Conservation (phyloP, 78 protist species). For the Polysphondylium violaceum region DNA sequence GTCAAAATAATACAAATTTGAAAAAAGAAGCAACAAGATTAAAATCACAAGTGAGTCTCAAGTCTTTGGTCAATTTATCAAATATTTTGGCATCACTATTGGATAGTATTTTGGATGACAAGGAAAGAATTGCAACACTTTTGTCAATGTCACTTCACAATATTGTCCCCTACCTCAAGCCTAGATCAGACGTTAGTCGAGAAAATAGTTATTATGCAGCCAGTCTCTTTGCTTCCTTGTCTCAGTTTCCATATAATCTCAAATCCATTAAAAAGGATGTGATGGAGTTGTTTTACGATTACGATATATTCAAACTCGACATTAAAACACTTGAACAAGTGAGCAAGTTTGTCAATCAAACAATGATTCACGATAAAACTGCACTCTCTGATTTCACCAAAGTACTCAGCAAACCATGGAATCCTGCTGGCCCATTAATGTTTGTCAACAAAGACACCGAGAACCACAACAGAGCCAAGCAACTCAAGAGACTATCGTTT, state of each 20-base stretch:
- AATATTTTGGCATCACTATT: conserved; percentile 31
- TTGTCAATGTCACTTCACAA: conserved; percentile 41
- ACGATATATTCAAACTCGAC: conserved; percentile 39
- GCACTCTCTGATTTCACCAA: conserved; percentile 72
- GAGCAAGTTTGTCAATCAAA: conserved; percentile 53
- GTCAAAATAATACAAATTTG: no score
- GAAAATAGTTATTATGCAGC: conserved; percentile 58
- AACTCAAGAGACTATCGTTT: conserved; percentile 60
- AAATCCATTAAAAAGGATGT: conserved; percentile 72
- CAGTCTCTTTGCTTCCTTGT: conserved; percentile 40
- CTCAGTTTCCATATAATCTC: conserved; percentile 62
- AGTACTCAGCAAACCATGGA: conserved; percentile 37
- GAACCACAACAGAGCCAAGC: conserved; percentile 37
- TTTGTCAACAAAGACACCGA: conserved; percentile 70
- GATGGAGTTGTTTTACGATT: conserved; percentile 42
- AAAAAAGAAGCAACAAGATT: conserved; percentile 57
- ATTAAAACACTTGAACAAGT: conserved; percentile 49
- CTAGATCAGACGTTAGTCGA: conserved; percentile 40
- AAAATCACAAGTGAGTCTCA: conserved; percentile 64
- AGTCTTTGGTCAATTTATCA: conserved; percentile 39
- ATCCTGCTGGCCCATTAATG: conserved; percentile 32
- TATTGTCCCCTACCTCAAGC: conserved; percentile 46
- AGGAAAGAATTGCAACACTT: conserved; percentile 57
- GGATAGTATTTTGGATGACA: conserved; percentile 63
- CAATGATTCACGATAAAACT: conserved; percentile 66